A percentile compares a stretch with the other conserved stretches of the same genome.
Evolutionary conservation across 352 stramenopile genomes (phyloP).

Genomic region (Pythium sp.): DNA sequence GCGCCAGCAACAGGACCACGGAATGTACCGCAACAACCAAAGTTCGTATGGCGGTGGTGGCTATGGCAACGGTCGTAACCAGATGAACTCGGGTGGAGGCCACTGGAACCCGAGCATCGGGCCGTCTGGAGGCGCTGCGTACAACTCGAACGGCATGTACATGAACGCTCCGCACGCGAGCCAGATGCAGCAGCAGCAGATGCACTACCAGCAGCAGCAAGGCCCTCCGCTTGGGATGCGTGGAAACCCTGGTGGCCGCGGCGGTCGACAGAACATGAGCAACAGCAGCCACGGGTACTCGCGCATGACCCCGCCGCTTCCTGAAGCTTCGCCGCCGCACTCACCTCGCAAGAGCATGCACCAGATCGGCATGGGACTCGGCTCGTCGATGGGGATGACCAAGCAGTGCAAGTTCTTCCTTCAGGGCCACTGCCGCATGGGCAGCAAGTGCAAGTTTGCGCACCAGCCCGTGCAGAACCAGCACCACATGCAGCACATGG

Average conservation of each 20-base stretch:
- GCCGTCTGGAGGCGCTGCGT: conserved; percentile 12
- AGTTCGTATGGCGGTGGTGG: conserved; percentile 11
- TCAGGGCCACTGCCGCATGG: conserved; percentile 83
- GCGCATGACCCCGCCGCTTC: conserved; percentile 56
- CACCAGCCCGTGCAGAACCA: conserved; percentile 50
- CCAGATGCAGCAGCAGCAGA: conserved; percentile 30
- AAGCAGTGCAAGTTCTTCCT: conserved; percentile 87
- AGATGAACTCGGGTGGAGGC: conserved; percentile 16
- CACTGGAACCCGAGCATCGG: conserved; percentile 40
- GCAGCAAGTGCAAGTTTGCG: conserved; percentile 84
- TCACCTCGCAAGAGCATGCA: conserved; percentile 42
- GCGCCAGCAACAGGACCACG: conserved; percentile 40
- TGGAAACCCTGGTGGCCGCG: conserved; percentile 19
- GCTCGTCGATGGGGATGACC: conserved; percentile 37
- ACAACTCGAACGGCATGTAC: conserved; percentile 43
- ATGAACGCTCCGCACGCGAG: conserved; percentile 31
- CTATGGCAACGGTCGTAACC: conserved; percentile 8
- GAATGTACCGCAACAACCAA: conserved; percentile 19
- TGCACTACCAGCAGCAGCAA: conserved; percentile 32
- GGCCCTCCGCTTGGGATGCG: conserved; percentile 28
- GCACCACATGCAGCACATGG: conserved; percentile 20
- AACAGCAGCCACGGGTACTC: conserved; percentile 27
- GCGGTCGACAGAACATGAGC: conserved; percentile 23
- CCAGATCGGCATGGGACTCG: conserved; percentile 12
- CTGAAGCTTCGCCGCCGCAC: conserved; percentile 58